phyloP scores from a whole-genome alignment of 2,329 filamentous ascomycete genomes.

The Kalaharituber pfeilii region DNA sequence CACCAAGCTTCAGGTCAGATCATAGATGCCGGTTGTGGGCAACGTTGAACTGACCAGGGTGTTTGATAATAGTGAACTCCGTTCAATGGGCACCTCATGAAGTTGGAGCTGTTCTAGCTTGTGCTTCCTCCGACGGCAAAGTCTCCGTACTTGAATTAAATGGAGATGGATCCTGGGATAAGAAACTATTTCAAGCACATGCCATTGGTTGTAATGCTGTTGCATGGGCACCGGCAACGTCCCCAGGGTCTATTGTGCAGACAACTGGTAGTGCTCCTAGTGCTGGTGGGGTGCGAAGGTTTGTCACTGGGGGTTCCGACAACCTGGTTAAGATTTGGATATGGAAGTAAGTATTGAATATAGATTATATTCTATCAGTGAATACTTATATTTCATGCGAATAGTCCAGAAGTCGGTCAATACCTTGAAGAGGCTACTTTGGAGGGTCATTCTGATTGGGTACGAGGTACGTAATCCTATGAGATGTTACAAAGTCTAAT shows the following conservation, averaged over 20 bases:
- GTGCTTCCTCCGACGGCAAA: conserved; percentile 82
- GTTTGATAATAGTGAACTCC: conserved; percentile 67
- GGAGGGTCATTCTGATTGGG: conserved; percentile 82
- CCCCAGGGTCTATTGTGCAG: conserved; percentile 40
- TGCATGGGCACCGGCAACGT: conserved; percentile 76
- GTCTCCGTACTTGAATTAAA: conserved; percentile 93
- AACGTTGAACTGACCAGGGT: conserved; percentile 6
- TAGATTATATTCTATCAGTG: neutral
- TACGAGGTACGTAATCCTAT: conserved; percentile 30
- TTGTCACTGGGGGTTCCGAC: conserved; percentile 89
- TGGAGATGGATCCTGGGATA: conserved; percentile 70
- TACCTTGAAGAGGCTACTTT: conserved; percentile 42
- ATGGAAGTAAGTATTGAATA: conserved; percentile 40
- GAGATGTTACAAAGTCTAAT: neutral
- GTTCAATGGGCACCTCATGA: conserved; percentile 97
- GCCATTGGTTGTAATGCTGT: conserved; percentile 90
- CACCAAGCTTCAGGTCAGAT: conserved; percentile 22
- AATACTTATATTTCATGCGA: conserved; percentile 17
- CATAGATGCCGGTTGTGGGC: conserved; percentile 2
- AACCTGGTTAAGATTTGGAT: conserved; percentile 89
- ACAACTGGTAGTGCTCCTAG: conserved; percentile 20
- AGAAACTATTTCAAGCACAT: conserved; percentile 79
- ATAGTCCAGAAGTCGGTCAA: conserved; percentile 34
- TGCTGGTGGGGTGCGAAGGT: conserved; percentile 35
- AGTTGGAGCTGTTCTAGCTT: conserved; percentile 82